Conservation (phyloP, 306 rosid genomes). For the Prosopis cineraria region DNA sequence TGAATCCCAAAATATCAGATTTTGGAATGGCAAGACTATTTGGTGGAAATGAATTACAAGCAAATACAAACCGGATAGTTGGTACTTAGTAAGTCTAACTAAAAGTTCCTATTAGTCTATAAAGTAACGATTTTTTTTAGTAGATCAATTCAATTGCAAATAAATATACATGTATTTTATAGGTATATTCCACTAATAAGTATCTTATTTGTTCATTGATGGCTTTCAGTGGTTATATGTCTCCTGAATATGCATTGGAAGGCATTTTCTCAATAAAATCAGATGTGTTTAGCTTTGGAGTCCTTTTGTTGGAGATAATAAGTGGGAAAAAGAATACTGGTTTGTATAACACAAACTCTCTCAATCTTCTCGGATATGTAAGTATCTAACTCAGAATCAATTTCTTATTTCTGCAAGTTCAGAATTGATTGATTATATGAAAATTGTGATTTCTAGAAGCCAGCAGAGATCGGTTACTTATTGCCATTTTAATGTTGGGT, state of each 20-base stretch:
- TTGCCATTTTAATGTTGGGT: neutral
- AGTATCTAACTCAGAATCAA: slow-evolving; percentile 6
- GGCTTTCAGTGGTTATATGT: slow-evolving; percentile 31
- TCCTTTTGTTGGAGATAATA: slow-evolving; percentile 40
- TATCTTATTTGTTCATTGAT: neutral
- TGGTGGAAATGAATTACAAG: slow-evolving; percentile 29
- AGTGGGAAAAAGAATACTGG: slow-evolving; percentile 46
- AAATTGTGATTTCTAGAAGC: neutral
- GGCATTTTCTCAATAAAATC: slow-evolving; percentile 39
- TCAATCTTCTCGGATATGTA: slow-evolving; percentile 47
- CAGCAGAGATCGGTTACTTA: neutral
- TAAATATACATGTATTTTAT: neutral
- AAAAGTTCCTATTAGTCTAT: neutral
- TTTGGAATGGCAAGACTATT: slow-evolving; percentile 45
- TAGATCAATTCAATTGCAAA: neutral
- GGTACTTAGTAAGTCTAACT: slow-evolving; percentile 45
- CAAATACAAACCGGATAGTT: slow-evolving; percentile 41
- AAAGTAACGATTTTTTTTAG: neutral
- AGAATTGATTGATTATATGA: neutral
- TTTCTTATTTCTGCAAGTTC: neutral
- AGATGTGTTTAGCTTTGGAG: slow-evolving; percentile 42
- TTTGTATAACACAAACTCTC: slow-evolving; percentile 31
- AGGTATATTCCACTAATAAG: neutral
- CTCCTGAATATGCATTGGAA: slow-evolving; percentile 40
- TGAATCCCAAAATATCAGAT: slow-evolving; percentile 48